Percentiles rank a stretch among this genome's conserved stretches.
phyloP scores from a whole-genome alignment of 805 yeast species.

The Grigorovia yakushimaensis region DNA sequence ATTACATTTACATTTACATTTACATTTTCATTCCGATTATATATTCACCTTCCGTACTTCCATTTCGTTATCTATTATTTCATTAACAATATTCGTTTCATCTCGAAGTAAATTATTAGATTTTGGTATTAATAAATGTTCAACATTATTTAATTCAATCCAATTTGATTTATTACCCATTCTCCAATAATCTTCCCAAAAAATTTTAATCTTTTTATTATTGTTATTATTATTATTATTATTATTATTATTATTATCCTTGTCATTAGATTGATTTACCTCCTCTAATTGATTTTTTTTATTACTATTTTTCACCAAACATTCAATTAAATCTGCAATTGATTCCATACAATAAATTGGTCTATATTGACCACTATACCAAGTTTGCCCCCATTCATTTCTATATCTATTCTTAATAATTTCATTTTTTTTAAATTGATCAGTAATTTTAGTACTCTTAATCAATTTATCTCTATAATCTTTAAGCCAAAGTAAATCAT shows the following conservation, averaged over 20 bases:
- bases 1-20: no score
- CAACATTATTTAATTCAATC: conserved; percentile 40
- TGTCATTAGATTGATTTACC: no score
- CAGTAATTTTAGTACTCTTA: neutral
- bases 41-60: no score
- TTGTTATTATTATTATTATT: conserved; percentile 26
- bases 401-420: conserved; percentile 63
- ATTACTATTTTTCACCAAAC: conserved; percentile 18
- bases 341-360: conserved; percentile 89
- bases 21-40: no score
- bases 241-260: no score
- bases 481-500: conserved; percentile 65
- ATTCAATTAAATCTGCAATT: conserved; percentile 59
- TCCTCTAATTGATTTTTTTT: no score
- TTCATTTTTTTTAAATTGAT: conserved; percentile 34
- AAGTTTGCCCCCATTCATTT: conserved; percentile 66
- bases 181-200: conserved; percentile 86
- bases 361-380: conserved; percentile 82
- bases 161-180: conserved; percentile 66
- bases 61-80: conserved; percentile 18
- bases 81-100: conserved; percentile 54
- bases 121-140: conserved; percentile 51
- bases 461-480: conserved; percentile 54
- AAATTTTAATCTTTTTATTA: conserved; percentile 34
- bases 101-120: conserved; percentile 49